Evolutionary conservation across 164 flowering plant genomes (phyloP), one percentile per base, ranked within the genome.

Genomic region (Berberis vulgaris): DNA sequence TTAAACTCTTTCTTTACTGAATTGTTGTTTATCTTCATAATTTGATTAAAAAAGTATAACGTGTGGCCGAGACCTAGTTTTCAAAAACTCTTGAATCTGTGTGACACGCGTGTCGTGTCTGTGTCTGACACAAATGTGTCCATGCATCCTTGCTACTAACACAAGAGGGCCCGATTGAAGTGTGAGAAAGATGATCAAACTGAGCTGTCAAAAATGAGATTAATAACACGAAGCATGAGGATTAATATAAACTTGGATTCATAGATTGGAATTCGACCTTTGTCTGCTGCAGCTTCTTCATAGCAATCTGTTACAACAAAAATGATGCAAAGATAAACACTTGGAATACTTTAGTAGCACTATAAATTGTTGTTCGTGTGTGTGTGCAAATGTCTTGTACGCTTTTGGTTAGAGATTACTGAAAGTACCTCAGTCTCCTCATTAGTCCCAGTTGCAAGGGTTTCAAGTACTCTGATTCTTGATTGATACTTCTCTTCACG

Each of bases 401-500:
- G 4, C 8, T 52, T 7, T 6, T 0, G 12, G 4, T 1, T 11
- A 4, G n/a, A 52, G n/a, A 10, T 7, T 52, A 10, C 54, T 45
- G 8, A 1, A 60, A 57, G 46, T 78, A 95, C 99, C 99, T 85
- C 82, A 67, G 76, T 84, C 80, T 95, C 99, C 70, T 83, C 89
- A 10, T 71, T 72, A 43, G 87, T 79, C 65, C 97, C 99, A 42
- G 71, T 67, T 57, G 91, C 88, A 73, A 95, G 88, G 65, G 89
- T 80, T 79, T 95, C 97, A 63, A 91, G 83, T 40, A 79, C 90
- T 75, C 74, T 78, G 56, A 86, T 71, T 73, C 80, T 84, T 61
- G 87, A 80, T 43, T 74, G 82, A 61, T 78, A 89, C 73, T 84
- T 91, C 65, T 84, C 93, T 66, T 89, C 95, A 63, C 96, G 96